Evolutionary conservation across 179 eudicot species (phyloP), one percentile per base, ranked within the genome.

Genomic region (Silene vulgaris): DNA sequence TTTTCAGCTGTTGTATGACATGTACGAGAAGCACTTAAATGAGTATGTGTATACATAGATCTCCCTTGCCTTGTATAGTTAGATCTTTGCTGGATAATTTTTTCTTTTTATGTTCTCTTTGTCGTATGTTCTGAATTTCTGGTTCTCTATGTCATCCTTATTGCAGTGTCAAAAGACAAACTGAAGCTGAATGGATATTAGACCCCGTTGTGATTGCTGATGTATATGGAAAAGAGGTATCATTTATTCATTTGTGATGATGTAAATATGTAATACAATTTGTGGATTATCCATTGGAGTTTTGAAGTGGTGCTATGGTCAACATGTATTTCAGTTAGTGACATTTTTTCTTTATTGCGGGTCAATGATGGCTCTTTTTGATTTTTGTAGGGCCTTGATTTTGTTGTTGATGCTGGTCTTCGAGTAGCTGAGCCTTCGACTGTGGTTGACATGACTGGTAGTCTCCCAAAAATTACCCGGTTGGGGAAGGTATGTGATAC

Each of bases 401-500:
- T 91, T 76, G 82, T 93, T 63, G 89, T 93, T 74, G 97, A 87
- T 89, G 97, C 95, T 81, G 98, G 98, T 76, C 76, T 83, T 70
- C 84, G 98, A 85, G 74, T 87, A 77, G 93, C 98, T 72, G 95
- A 93, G 75, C 96, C 98, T 23, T 93, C 98, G 37, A 93, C 98
- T 69, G 95, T 93, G 23, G 91, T 93, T 72, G 93, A 91, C 85
- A 91, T 93, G 97, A 93, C 87, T 61, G 88, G 88, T 20, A 84
- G 87, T 79, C 48, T 62, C 56, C 94, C 97, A 75, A 83, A 68
- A 85, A 81, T 92, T 54, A 75, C 89, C 48, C 85, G 96, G 60
- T 83, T 79, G 66, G 97, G 96, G 17, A 92, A 92, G 94, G 97
- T 92, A 85, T 76, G 84, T 37, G 14, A 56, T 28, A 67, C n/a